Evolutionary conservation across 2,329 filamentous ascomycete species (phyloP), one percentile per base, ranked within the genome.

Genomic region (Alternaria arbusti): DNA sequence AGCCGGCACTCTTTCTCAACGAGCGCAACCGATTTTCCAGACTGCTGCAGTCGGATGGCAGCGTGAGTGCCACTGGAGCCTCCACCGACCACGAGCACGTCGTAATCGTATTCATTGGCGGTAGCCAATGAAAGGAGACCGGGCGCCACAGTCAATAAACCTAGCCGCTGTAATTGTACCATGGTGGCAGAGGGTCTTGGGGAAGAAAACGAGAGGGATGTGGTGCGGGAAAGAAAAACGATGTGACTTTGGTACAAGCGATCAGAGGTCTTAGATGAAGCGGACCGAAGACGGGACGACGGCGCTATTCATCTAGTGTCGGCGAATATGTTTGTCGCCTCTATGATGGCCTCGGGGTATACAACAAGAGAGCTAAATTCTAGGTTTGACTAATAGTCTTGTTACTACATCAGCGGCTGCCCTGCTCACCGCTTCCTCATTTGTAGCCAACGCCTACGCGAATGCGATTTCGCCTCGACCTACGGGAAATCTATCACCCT

Each of bases 51-150:
- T 36, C 13, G 52, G 52, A 55, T 45, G 22, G 52, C 43, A 20
- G 52, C 52, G 36, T 55, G 44, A 36, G 52, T 55, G 25, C 52
- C 52, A 25, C 52, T 40, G 52, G 52, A 55, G 12, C 52, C 52
- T 36, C 52, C 52, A 28, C 52, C 52, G 22, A 55, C 52, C 26
- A 55, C 32, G 36, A 55, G 43, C 32, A 55, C 52, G 44, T 55
- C 52, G 52, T 40, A 40, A 36, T 55, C 52, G 52, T 40, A 40
- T 15, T 55, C 52, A 45, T 44, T 45, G 52, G 52, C 20, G 25
- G 52, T n/a, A 45, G 52, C 52, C 43, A 45, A 23, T 6, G 22
- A 36, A 44, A 55, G 32, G 23, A 55, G 43, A 32, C 52, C 52
- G 26, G 32, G n/a, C n/a, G n/a, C 36, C 36, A 40, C 36, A 11